Base-by-base conservation (phyloP, 1,139 yeast genomes). In the Debaryomyces sp. region DNA sequence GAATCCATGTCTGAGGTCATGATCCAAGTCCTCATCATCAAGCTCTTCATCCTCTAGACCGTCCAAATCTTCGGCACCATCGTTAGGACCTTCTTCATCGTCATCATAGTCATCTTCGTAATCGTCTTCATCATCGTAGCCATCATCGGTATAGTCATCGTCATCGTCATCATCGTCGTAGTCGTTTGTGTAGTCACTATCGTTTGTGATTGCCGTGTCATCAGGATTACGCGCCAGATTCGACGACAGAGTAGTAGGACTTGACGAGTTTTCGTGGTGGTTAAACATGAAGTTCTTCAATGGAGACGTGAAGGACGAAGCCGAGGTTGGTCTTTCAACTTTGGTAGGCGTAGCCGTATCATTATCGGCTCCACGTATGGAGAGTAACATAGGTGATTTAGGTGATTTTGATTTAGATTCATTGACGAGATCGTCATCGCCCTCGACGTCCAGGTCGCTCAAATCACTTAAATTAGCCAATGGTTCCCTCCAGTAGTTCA, bases 401-500 rank as follows among this genome's bases (percentile, higher is more conserved):
- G 38, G 38, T 10, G 38, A 35, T 35, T 35, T 35, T 35, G 38
- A 35, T 26, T 50, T 55, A 1, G 60, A 61, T 40, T 58, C 66
- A 6, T 51, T 50, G 39, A 23, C 50, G 42, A 36, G 45, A 41
- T 32, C 51, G 48, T 41, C 12, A 12, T 41, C 45, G 15, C 51
- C 60, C 6, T 60, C 70, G 34, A 69, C 77, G 23, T 70, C 75
- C 21, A 62, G 78, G 45, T 81, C 86, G 45, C 78, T 73, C 49
- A 84, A 70, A 48, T 84, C 87, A 48, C 81, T 77, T 45, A 92
- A 63, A 53, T 85, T 84, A 17, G 49, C 43, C 32, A 92, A 66
- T 0, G 96, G 94, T 46, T 86, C 94, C 54, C 96, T 73, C 99
- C 99, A 94, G 64, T 81, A 94, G 60, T 89, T 91, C 26, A 89